Conservation (phyloP, 106 monocot species). For the Agapanthus africanus region DNA sequence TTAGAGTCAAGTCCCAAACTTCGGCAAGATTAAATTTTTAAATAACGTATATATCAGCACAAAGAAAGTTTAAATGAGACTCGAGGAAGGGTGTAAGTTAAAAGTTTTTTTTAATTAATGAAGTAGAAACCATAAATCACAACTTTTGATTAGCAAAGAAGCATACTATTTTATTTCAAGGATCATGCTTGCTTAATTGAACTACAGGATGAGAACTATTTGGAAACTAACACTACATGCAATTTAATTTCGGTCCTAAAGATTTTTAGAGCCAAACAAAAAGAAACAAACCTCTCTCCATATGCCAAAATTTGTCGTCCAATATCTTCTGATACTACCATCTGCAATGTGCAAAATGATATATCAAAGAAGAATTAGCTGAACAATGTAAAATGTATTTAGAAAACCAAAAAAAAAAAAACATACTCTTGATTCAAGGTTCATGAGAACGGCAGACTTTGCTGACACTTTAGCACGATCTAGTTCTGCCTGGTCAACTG, state of each 20-base stretch:
- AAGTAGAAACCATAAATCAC: no score
- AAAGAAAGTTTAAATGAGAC: no score
- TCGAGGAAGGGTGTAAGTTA: no score
- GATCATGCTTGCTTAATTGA: no score
- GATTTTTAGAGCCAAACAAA: background rate
- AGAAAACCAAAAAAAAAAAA: background rate
- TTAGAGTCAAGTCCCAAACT: no score
- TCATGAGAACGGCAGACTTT: conserved; percentile 79
- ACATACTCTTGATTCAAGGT: conserved; percentile 77
- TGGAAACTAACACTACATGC: no score
- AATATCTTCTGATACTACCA: conserved; percentile 87
- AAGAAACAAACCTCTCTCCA: conserved; percentile 58
- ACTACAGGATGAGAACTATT: no score
- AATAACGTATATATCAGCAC: no score
- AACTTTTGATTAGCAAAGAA: no score
- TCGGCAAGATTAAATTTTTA: no score
- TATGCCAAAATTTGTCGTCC: conserved; percentile 87
- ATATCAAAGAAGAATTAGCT: background rate
- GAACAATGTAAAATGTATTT: background rate
- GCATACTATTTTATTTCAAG: no score
- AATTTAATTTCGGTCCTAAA: background rate
- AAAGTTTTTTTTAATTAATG: no score
- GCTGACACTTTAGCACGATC: conserved; percentile 78
- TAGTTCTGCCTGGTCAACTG: conserved; percentile 67
- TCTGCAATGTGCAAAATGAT: conserved; percentile 29